These are phyloP conservation scores for Cryptomeria japonica DNA, from an alignment of 75 land plant genomes.

Conservation along the genomic window DNA sequence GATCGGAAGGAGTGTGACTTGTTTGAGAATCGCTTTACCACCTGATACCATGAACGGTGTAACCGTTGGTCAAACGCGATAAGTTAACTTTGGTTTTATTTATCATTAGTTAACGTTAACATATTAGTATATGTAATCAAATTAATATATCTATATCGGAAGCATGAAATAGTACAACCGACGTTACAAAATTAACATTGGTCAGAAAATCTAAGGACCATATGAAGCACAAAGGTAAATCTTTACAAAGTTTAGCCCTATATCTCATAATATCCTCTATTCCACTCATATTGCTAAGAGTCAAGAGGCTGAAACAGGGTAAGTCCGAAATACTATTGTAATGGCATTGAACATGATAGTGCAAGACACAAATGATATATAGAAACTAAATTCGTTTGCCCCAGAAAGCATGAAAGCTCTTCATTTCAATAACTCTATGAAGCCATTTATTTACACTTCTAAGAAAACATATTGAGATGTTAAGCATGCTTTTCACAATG, in stretches of 20 bases:
- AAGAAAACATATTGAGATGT: background rate
- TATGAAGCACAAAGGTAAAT: background rate
- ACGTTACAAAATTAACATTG: too few species aligned
- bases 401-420: background rate
- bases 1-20: too few species aligned
- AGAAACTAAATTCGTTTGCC: background rate
- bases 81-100: too few species aligned
- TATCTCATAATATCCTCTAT: background rate
- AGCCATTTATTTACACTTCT: background rate
- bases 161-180: too few species aligned
- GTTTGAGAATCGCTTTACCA: too few species aligned
- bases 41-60: too few species aligned
- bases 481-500: background rate
- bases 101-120: too few species aligned
- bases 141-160: too few species aligned
- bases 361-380: background rate
- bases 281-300: too few species aligned
- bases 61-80: too few species aligned
- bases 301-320: too few species aligned
- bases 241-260: background rate
- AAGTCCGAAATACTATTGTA: background rate
- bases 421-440: background rate
- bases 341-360: background rate
- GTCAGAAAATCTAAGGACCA: background rate
- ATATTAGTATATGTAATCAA: too few species aligned